phyloP scores from a whole-genome alignment of 495 filamentous ascomycete genomes.

The Penicillium lividum region DNA sequence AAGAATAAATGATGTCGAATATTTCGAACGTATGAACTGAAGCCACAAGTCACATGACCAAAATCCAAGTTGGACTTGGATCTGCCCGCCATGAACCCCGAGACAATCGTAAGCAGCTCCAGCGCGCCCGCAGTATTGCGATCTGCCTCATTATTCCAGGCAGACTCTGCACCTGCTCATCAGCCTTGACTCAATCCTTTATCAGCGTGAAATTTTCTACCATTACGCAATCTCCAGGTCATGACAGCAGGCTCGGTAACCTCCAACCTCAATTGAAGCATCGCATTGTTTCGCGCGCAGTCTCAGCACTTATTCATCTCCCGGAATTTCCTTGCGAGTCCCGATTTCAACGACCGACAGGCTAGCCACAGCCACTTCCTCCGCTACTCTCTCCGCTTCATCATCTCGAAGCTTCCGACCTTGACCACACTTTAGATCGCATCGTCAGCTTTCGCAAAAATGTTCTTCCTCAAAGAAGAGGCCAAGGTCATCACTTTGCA shows the following conservation, averaged over 20 bases:
- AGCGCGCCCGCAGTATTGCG: constrained; percentile 19
- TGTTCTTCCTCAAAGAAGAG: constrained; percentile 98
- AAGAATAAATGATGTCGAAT: background rate
- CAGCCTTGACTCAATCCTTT: constrained; percentile 6
- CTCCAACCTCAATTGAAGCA: constrained; percentile 18
- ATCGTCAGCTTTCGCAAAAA: constrained; percentile 35
- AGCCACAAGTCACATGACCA: background rate
- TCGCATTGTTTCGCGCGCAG: constrained; percentile 5
- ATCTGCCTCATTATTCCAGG: constrained; percentile 12
- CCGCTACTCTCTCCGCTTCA: too few species aligned
- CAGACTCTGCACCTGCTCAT: constrained; percentile 19
- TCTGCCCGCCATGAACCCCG: constrained; percentile 4
- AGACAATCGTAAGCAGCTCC: constrained; percentile 18
- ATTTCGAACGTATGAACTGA: background rate
- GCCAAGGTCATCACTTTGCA: constrained; percentile 91
- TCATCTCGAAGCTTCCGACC: background rate
- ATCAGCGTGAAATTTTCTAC: background rate
- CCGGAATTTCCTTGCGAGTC: too few species aligned
- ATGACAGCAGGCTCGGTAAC: constrained; percentile 21
- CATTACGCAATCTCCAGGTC: constrained; percentile 17
- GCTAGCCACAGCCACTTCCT: too few species aligned
- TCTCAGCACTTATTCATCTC: background rate
- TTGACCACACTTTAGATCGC: constrained; percentile 1
- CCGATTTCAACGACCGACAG: too few species aligned
- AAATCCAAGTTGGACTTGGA: background rate